Conservation (phyloP, 257 asterid species). For the Striga asiatica region DNA sequence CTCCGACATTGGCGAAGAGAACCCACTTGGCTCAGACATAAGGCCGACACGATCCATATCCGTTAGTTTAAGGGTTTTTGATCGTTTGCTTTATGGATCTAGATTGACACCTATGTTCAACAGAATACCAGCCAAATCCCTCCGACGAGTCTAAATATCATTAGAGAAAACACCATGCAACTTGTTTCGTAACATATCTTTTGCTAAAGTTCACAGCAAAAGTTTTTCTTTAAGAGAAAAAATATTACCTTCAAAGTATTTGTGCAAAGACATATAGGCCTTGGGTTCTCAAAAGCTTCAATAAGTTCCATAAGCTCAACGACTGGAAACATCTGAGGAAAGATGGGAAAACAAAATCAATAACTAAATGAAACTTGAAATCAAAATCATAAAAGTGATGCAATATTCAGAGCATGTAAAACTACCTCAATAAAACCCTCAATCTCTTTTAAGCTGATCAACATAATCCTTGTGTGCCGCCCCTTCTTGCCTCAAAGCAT, state of each 20-base stretch:
- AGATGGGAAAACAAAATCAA: constrained; percentile 2
- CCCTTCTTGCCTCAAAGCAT: constrained; percentile 65
- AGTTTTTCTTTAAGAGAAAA: too few species aligned
- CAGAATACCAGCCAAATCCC: constrained; percentile 94
- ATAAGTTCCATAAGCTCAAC: constrained; percentile 89
- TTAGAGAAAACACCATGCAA: constrained; percentile 12
- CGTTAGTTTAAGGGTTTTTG: too few species aligned
- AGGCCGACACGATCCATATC: too few species aligned
- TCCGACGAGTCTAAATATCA: constrained; percentile 64
- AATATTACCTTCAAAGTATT: constrained; percentile 72
- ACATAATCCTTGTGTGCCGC: constrained; percentile 62
- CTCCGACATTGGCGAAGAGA: too few species aligned
- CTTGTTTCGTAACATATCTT: too few species aligned
- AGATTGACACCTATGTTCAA: constrained; percentile 93
- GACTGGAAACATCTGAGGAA: constrained; percentile 66
- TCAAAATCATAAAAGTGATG: too few species aligned
- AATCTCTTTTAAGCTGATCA: constrained; percentile 62
- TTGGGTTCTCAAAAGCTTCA: constrained; percentile 91
- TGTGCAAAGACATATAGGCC: constrained; percentile 77
- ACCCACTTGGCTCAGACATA: too few species aligned
- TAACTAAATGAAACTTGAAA: neutral
- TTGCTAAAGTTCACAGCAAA: too few species aligned
- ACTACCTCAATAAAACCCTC: constrained; percentile 69
- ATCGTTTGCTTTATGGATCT: constrained; percentile 94
- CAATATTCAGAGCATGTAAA: too few species aligned